Evolutionary conservation across 257 asterid genomes (phyloP), one percentile per base, ranked within the genome.

Genomic region (Apocynum venetum): DNA sequence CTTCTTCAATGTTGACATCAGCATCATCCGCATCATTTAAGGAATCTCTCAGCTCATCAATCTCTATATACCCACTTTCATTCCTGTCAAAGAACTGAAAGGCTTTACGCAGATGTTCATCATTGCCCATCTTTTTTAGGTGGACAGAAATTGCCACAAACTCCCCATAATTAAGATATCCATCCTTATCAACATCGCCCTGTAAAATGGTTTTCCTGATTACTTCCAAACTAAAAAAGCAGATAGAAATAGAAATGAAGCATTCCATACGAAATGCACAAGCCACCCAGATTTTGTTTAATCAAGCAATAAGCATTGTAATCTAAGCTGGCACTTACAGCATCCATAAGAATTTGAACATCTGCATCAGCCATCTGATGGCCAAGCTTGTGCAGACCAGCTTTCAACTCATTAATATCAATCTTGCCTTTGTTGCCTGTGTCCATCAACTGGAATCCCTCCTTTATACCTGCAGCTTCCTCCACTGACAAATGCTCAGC

Each of bases 171-270:
- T 94, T 87, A 46, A 94, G 89, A 83, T 83, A 87, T 64, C 98
- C 98, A 75, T 94, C 97, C 63, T 89, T 92, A 80, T 94, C 93
- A 11, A 84, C 89, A 67, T 94, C 98, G 9, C 97, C 98, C 97
- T 94, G 89, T 71, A 51, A 78, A 69, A 48, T 3, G 56, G 38
- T 70, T 35, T 53, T 57, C 49, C 48, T 38, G 15, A 48, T 75
- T 35, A 75, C 53, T 80, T 40, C 40, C 67, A 47, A 19, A 40
- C 71, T 1, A 13, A 15, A 6, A 72, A 3, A 8, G 38, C 56
- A 53, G 20, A 65, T 3, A 71, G 20, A 64, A 49, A 44, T 43
- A 13, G 19, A 71, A 6, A 5, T 46, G 31, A 25, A 25, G 31
- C 31, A 68, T 17, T 17, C 35, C 35, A 56, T 1, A 7, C 19